Conservation (phyloP, 306 rosid species). For the Carpinus fangiana region DNA sequence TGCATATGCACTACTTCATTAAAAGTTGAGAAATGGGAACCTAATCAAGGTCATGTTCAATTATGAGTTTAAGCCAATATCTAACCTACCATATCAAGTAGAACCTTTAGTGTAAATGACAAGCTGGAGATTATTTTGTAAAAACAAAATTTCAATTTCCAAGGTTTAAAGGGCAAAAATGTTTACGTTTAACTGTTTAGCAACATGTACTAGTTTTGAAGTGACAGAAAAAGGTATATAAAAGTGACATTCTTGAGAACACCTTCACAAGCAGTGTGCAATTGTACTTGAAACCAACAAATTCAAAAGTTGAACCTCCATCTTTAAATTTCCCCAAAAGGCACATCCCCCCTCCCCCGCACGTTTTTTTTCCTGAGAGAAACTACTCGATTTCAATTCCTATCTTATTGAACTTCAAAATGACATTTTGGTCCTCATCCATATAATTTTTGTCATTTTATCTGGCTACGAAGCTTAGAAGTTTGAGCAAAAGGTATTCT, state of each 20-base stretch:
- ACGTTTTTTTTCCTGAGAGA: not conserved
- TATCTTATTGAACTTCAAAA: not conserved
- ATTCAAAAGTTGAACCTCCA: not conserved
- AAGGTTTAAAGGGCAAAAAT: not conserved
- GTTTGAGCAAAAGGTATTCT: too few species aligned
- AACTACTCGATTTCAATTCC: not conserved
- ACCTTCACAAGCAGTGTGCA: not conserved
- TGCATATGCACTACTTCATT: not conserved
- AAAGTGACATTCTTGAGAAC: not conserved
- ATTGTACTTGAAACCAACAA: not conserved
- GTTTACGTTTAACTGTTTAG: too few species aligned
- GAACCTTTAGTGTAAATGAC: not conserved
- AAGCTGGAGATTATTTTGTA: not conserved
- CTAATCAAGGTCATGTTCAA: not conserved
- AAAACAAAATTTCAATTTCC: not conserved
- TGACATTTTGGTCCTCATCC: not conserved
- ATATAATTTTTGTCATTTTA: not conserved
- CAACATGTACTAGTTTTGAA: too few species aligned
- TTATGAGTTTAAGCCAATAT: not conserved
- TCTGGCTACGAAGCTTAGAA: too few species aligned
- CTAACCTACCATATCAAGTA: not conserved
- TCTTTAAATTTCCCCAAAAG: not conserved
- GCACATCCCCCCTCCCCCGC: too few species aligned
- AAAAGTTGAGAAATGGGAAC: not conserved
- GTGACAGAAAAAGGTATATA: not conserved